Evolutionary conservation across 306 rosid species (phyloP).

Genomic region (Citrullus colocynthis): DNA sequence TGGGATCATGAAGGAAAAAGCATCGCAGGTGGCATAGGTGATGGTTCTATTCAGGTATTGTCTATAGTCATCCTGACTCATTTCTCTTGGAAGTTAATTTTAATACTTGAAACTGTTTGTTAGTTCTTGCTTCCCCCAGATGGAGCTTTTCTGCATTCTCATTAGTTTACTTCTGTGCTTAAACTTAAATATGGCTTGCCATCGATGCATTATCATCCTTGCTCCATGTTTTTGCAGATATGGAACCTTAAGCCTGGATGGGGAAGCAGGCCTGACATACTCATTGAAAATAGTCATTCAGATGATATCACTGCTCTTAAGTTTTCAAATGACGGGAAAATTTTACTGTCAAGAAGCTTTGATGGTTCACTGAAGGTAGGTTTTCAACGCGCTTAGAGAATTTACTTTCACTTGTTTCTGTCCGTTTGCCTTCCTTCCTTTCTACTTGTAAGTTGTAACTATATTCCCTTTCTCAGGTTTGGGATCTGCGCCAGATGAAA

Average conservation of each 20-base stretch:
- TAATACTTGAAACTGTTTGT: not conserved
- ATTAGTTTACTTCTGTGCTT: not conserved
- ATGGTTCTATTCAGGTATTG: slow-evolving; percentile 87
- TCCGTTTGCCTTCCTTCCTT: not conserved
- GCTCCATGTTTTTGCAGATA: slow-evolving; percentile 30
- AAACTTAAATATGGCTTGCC: not conserved
- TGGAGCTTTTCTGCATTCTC: not conserved
- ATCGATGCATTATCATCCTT: not conserved
- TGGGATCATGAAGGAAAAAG: slow-evolving; percentile 86
- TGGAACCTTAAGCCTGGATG: slow-evolving; percentile 92
- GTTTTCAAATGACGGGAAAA: slow-evolving; percentile 70
- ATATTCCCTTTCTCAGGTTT: slow-evolving; percentile 39
- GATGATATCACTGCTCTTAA: slow-evolving; percentile 65
- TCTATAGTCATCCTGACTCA: not conserved
- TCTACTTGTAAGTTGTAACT: not conserved
- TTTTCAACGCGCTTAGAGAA: not conserved
- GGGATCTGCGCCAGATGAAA: slow-evolving; percentile 85
- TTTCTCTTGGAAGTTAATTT: not conserved
- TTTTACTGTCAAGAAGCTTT: slow-evolving; percentile 70
- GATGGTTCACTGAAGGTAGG: slow-evolving; percentile 76
- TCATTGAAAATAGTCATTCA: slow-evolving; percentile 51
- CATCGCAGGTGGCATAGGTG: slow-evolving; percentile 85
- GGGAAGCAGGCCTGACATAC: slow-evolving; percentile 91
- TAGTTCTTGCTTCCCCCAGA: not conserved
- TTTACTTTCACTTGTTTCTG: slow-evolving; percentile 1